Evolutionary conservation across 2,329 filamentous ascomycete species (phyloP).

Genomic region (Cucurbitaria berberidis): DNA sequence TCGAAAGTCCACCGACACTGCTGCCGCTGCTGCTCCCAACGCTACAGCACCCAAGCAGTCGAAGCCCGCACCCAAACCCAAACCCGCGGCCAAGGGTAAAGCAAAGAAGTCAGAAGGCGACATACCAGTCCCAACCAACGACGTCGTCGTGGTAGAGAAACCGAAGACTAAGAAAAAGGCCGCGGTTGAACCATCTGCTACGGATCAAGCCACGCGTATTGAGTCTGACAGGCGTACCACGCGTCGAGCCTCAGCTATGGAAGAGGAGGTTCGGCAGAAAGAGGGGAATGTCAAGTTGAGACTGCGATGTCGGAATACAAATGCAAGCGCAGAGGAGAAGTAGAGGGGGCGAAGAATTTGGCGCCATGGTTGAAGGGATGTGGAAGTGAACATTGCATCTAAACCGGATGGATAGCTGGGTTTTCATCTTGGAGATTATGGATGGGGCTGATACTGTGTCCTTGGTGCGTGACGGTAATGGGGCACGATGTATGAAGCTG

Average conservation of each 20-base stretch:
- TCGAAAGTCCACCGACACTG: background rate
- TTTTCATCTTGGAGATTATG: too few species aligned
- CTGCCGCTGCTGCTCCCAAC: background rate
- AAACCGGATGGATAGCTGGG: too few species aligned
- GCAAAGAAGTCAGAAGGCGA: background rate
- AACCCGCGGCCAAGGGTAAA: background rate
- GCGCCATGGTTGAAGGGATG: background rate
- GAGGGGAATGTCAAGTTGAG: constrained; percentile 15
- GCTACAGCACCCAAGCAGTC: background rate
- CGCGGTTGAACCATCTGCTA: too few species aligned
- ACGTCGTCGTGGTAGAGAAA: too few species aligned
- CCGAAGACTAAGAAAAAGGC: too few species aligned
- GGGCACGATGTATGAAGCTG: too few species aligned
- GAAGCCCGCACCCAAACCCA: background rate
- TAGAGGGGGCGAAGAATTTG: background rate
- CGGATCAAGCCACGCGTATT: too few species aligned
- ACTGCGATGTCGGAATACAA: constrained; percentile 9
- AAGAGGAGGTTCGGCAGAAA: constrained; percentile 1
- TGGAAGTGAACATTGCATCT: too few species aligned
- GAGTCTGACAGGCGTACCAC: constrained; percentile 3
- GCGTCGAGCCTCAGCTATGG: constrained; percentile 5
- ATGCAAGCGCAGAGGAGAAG: background rate
- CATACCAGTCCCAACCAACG: background rate
- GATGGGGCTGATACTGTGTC: too few species aligned
- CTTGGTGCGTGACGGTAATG: too few species aligned